Evolutionary conservation across 176 grass and related monocot species (phyloP).

Genomic region (Cenchrus purpureus): DNA sequence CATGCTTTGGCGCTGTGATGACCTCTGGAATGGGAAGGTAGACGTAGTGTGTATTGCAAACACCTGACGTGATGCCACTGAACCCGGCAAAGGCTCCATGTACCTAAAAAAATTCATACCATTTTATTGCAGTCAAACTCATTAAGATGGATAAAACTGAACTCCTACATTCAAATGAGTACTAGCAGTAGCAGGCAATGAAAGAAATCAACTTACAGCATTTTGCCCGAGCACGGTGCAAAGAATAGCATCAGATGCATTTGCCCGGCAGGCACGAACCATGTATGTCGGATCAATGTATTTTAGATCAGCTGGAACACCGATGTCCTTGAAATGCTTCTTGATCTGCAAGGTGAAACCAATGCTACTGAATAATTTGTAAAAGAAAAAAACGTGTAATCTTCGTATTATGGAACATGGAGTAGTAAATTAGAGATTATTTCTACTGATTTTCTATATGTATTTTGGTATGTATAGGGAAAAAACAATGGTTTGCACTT

Average conservation of each 20-base stretch:
- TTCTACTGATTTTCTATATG: not conserved
- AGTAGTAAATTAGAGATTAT: not conserved
- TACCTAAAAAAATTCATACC: constrained; percentile 52
- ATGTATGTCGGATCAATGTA: constrained; percentile 99
- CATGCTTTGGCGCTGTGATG: constrained; percentile 58
- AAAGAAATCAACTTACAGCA: constrained; percentile 64
- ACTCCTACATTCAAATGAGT: constrained; percentile 3
- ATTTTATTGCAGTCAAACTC: constrained; percentile 4
- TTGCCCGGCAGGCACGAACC: constrained; percentile 88
- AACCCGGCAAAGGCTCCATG: constrained; percentile 97
- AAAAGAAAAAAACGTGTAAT: not conserved
- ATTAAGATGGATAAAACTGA: constrained; percentile 27
- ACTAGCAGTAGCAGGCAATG: not conserved
- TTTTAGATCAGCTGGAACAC: constrained; percentile 83
- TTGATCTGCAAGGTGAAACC: constrained; percentile 71
- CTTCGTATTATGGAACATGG: not conserved
- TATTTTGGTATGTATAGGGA: not conserved
- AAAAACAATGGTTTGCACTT: not conserved
- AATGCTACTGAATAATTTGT: constrained; percentile 18
- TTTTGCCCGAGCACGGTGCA: constrained; percentile 98
- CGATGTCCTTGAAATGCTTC: constrained; percentile 90
- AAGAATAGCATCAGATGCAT: constrained; percentile 98
- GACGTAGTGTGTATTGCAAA: constrained; percentile 83
- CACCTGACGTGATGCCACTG: constrained; percentile 89
- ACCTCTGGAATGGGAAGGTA: constrained; percentile 90